These are phyloP conservation scores for Termitomyces sp. DNA, from an alignment of 768 basidiomycete genomes.

Conservation along the genomic window DNA sequence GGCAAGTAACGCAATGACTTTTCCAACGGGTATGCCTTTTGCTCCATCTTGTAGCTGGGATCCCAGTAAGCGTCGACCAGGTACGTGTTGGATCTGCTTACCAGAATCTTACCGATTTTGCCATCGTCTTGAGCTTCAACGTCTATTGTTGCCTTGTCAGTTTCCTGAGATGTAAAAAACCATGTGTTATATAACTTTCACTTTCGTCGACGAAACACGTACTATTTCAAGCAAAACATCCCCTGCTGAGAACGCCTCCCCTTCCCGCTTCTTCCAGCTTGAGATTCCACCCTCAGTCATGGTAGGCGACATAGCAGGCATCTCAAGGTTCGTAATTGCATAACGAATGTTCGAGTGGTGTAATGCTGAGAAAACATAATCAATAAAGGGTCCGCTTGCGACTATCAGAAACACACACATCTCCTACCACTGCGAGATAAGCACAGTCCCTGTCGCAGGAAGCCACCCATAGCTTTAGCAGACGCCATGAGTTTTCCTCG, in stretches of 20 bases:
- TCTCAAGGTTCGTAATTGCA: conserved; percentile 72
- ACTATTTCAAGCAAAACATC: conserved; percentile 91
- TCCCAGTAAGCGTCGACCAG: background rate
- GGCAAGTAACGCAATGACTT: conserved; percentile 85
- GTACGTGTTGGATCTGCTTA: conserved; percentile 27
- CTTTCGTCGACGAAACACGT: conserved; percentile 21
- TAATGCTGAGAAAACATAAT: conserved; percentile 32
- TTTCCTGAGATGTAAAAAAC: conserved; percentile 51
- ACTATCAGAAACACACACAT: conserved; percentile 6
- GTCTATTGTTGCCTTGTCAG: conserved; percentile 95
- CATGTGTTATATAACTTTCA: background rate
- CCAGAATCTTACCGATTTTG: conserved; percentile 88
- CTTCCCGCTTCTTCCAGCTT: conserved; percentile 85
- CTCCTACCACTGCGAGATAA: conserved; percentile 2
- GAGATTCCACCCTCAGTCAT: conserved; percentile 95
- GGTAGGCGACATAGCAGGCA: conserved; percentile 98
- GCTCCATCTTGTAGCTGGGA: conserved; percentile 66
- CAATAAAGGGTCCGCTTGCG: background rate
- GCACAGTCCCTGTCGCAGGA: conserved; percentile 6
- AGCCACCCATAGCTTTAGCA: conserved; percentile 6
- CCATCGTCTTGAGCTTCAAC: conserved; percentile 99
- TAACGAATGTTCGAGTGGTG: conserved; percentile 44
- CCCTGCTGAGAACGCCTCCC: conserved; percentile 72
- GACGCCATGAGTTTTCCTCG: conserved; percentile 16
- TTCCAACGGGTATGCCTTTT: conserved; percentile 83